Conservation (phyloP, 441 rosid species). For the Gossypium laxum region DNA sequence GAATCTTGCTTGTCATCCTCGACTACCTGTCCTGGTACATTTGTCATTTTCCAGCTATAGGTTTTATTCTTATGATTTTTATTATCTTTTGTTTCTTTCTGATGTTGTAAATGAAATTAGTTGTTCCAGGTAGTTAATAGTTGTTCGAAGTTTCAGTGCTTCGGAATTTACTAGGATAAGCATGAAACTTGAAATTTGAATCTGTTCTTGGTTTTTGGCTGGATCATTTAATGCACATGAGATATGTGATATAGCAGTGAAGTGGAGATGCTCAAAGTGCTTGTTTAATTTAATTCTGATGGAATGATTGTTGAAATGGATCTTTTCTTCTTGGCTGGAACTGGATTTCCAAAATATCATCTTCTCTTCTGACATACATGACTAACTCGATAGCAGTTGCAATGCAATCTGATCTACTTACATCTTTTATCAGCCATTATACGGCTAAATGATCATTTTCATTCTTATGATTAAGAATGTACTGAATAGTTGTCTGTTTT, state of each 20-base stretch:
- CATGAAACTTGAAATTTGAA: conserved; percentile 4
- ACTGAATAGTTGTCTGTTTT: conserved; percentile 10
- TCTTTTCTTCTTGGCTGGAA: neutral
- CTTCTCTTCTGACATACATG: neutral
- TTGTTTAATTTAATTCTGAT: neutral
- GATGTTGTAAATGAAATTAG: neutral
- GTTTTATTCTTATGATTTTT: neutral
- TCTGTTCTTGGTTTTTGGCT: neutral
- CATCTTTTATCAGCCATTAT: neutral
- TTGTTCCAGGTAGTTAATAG: neutral
- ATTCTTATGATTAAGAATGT: conserved; percentile 13
- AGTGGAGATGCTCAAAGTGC: neutral
- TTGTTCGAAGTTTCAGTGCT: neutral
- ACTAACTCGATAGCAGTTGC: neutral
- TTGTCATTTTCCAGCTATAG: conserved; percentile 14
- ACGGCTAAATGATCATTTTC: conserved; percentile 4
- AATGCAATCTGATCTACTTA: conserved; percentile 6
- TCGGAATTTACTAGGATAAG: neutral
- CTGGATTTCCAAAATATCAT: neutral
- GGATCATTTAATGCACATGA: neutral
- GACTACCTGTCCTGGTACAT: conserved; percentile 84
- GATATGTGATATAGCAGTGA: neutral
- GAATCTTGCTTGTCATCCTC: conserved; percentile 95
- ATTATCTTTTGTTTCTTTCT: neutral
- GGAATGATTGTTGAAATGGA: neutral